A percentile compares a stretch with the other conserved stretches of the same genome.
These are phyloP conservation scores for Candida khao-thaluensis DNA, from an alignment of 805 yeast species.

Conservation along the genomic window DNA sequence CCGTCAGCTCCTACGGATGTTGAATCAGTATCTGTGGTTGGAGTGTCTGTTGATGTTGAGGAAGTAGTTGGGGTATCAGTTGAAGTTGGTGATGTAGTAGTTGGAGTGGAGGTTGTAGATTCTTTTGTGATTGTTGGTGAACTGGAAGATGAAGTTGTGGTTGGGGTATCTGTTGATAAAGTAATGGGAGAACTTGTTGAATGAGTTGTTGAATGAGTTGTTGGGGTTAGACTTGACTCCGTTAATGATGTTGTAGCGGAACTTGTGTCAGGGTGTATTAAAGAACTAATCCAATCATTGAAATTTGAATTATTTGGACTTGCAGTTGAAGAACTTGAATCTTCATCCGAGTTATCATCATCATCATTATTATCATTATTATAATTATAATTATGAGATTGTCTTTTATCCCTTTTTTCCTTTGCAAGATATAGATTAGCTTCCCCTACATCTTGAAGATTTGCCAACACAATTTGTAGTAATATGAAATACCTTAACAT, in stretches of 20 bases:
- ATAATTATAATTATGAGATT: neutral
- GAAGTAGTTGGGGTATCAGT: neutral
- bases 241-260: too few species aligned
- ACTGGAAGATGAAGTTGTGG: slow-evolving; percentile 4
- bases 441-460: slow-evolving; percentile 1
- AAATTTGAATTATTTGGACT: slow-evolving; percentile 8
- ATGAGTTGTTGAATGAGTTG: too few species aligned
- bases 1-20: neutral
- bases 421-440: slow-evolving; percentile 1
- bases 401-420: neutral
- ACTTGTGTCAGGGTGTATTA: slow-evolving; percentile 4
- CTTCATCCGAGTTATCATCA: neutral
- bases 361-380: slow-evolving; percentile 5
- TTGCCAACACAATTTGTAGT: slow-evolving; percentile 2
- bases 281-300: slow-evolving; percentile 8
- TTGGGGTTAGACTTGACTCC: too few species aligned
- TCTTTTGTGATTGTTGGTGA: neutral
- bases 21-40: slow-evolving; percentile 4
- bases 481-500: slow-evolving; percentile 6
- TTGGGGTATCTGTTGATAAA: too few species aligned
- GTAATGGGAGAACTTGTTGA: too few species aligned
- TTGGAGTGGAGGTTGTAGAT: neutral
- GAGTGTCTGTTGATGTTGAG: slow-evolving; percentile 1
- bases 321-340: neutral
- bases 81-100: slow-evolving; percentile 5